Evolutionary conservation across 768 basidiomycete species (phyloP).

Genomic region (Panaeolus papilionaceus): DNA sequence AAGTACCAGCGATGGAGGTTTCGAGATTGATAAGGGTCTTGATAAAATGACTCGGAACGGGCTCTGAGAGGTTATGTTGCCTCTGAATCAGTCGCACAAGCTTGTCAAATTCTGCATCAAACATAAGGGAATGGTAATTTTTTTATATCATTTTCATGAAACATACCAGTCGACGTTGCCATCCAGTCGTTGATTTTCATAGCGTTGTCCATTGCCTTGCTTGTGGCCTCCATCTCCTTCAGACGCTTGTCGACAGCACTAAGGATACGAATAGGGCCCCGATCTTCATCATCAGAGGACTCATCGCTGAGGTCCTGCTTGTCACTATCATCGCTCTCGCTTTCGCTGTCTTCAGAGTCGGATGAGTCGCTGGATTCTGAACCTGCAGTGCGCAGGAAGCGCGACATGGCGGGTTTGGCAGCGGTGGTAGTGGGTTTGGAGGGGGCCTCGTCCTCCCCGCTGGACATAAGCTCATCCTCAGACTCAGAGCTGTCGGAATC

Average conservation of each 20-base stretch:
- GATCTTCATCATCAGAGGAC: conserved; percentile 72
- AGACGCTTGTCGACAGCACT: conserved; percentile 92
- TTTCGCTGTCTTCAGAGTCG: conserved; percentile 49
- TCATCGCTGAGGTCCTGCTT: conserved; percentile 51
- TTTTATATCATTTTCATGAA: conserved; percentile 11
- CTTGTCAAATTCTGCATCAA: conserved; percentile 89
- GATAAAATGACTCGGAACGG: conserved; percentile 86
- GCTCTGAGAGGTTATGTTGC: conserved; percentile 85
- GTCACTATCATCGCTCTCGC: conserved; percentile 35
- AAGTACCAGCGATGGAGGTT: conserved; percentile 69
- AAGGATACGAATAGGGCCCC: conserved; percentile 74
- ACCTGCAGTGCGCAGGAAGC: conserved; percentile 73
- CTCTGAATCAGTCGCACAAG: conserved; percentile 88
- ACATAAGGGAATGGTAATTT: conserved; percentile 18
- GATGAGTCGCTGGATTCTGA: conserved; percentile 67
- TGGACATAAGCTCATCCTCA: conserved; percentile 81
- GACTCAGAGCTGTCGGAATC: conserved; percentile 77
- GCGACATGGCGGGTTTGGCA: conserved; percentile 73
- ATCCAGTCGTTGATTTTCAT: conserved; percentile 98
- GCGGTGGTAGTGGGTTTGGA: conserved; percentile 51
- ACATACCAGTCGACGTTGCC: conserved; percentile 83
- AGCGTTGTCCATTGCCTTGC: conserved; percentile 92
- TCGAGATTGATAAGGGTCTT: conserved; percentile 80
- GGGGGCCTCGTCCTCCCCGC: conserved; percentile 70
- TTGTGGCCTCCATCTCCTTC: conserved; percentile 94